Evolutionary conservation across 2,329 filamentous ascomycete species (phyloP).

Genomic region (Xylariaceae sp.): DNA sequence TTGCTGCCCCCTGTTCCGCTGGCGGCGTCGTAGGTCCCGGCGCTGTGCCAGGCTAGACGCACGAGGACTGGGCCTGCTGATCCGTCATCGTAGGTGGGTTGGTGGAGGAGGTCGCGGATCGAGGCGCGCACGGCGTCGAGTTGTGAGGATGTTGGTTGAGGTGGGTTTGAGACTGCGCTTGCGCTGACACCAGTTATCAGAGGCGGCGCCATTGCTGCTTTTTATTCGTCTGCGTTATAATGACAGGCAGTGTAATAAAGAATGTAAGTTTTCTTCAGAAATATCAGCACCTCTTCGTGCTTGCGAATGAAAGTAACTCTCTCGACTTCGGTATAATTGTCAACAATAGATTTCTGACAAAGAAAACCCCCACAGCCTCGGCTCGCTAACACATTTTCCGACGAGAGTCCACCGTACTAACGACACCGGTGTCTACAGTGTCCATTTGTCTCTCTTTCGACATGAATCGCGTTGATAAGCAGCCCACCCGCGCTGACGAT

Average conservation of each 20-base stretch:
- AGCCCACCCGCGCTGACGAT: too few species aligned
- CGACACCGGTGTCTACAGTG: too few species aligned
- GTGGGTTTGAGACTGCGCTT: not conserved
- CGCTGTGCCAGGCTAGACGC: constrained; percentile 69
- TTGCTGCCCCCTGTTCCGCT: constrained; percentile 69
- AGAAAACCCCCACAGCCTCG: constrained; percentile 6
- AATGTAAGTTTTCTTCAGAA: not conserved
- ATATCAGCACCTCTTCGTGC: too few species aligned
- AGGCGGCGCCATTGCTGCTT: not conserved
- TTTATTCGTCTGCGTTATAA: too few species aligned
- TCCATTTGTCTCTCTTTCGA: too few species aligned
- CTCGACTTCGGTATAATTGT: too few species aligned
- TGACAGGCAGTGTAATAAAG: too few species aligned
- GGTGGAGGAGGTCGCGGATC: constrained; percentile 59
- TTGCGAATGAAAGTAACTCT: too few species aligned
- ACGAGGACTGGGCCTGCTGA: constrained; percentile 69
- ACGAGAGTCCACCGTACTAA: too few species aligned
- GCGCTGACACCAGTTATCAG: not conserved
- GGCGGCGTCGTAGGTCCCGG: constrained; percentile 65
- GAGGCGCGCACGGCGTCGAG: constrained; percentile 56
- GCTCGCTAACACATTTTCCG: not conserved
- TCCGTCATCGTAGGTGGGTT: constrained; percentile 70
- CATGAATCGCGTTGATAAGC: too few species aligned
- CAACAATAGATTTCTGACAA: too few species aligned
- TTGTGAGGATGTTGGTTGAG: constrained; percentile 31